Evolutionary conservation across 1,284 basidiomycete genomes (phyloP).

Genomic region (Moesziomyces sp.): DNA sequence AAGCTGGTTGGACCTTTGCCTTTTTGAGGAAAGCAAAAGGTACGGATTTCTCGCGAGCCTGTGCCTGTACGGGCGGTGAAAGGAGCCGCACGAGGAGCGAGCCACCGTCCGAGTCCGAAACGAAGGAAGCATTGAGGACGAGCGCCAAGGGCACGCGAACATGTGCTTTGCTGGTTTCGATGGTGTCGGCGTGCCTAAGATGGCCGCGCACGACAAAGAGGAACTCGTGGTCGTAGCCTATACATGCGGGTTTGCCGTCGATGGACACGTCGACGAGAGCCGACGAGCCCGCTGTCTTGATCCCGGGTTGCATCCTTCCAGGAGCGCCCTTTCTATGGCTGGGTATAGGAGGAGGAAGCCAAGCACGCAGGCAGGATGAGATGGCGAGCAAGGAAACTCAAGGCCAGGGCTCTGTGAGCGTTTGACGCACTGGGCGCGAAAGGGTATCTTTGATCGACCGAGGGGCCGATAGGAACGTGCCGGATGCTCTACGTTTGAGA

Average conservation of each 20-base stretch:
- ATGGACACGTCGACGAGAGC: constrained; percentile 47
- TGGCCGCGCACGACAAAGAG: constrained; percentile 50
- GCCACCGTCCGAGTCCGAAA: constrained; percentile 60
- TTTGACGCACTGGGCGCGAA: too few relatives aligned
- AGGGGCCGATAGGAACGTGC: too few relatives aligned
- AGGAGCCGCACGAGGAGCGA: constrained; percentile 58
- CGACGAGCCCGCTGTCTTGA: background rate
- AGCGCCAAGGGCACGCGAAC: constrained; percentile 50
- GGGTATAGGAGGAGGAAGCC: background rate
- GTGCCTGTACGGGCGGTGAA: constrained; percentile 41
- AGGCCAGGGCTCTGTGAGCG: too few relatives aligned
- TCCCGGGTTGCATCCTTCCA: constrained; percentile 9
- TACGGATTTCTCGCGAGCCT: constrained; percentile 2
- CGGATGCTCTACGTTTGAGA: too few relatives aligned
- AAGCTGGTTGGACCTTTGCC: constrained; percentile 16
- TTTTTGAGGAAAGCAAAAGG: constrained; percentile 45
- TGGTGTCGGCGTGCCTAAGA: constrained; percentile 8
- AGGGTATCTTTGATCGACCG: too few relatives aligned
- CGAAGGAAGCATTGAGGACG: constrained; percentile 57
- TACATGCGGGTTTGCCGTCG: constrained; percentile 54
- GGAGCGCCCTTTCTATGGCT: background rate
- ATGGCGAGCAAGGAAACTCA: background rate
- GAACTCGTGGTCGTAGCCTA: constrained; percentile 53
- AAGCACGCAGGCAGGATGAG: background rate
- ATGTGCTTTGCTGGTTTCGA: constrained; percentile 26